These are phyloP conservation scores for Boechera retrofracta DNA, from an alignment of 345 rosid species.

Conservation along the genomic window DNA sequence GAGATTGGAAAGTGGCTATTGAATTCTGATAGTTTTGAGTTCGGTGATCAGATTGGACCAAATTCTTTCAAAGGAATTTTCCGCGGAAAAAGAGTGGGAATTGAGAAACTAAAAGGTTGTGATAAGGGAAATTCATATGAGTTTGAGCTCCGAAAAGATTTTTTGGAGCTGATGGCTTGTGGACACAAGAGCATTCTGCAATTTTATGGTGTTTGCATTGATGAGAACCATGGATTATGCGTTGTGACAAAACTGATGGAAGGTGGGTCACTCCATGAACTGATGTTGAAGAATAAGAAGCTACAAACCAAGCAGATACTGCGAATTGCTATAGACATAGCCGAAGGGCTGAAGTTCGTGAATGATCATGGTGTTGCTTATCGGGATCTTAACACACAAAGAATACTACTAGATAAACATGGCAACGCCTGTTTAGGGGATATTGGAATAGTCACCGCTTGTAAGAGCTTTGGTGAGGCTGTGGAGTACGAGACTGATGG, in stretches of 20 bases:
- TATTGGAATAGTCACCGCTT: constrained; percentile 85
- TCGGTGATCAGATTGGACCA: constrained; percentile 72
- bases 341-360: constrained; percentile 84
- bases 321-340: constrained; percentile 74
- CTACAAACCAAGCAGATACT: constrained; percentile 76
- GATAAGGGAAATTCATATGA: constrained; percentile 91
- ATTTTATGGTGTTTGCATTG: constrained; percentile 83
- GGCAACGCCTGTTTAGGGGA: constrained; percentile 91
- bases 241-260: constrained; percentile 90
- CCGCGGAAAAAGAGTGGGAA: constrained; percentile 77
- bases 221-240: constrained; percentile 89
- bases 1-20: constrained; percentile 82
- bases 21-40: constrained; percentile 77
- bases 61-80: constrained; percentile 73
- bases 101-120: constrained; percentile 94
- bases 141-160: constrained; percentile 80
- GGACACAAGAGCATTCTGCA: constrained; percentile 88
- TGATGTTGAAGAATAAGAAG: constrained; percentile 78
- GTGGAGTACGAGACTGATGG: constrained; percentile 98
- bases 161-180: constrained; percentile 88
- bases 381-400: constrained; percentile 80
- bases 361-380: constrained; percentile 86
- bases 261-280: constrained; percentile 86
- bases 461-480: constrained; percentile 84
- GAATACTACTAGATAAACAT: constrained; percentile 76